Percentiles rank a stretch among this genome's conserved stretches.
Evolutionary conservation across 2,329 filamentous ascomycete genomes (phyloP).

Genomic region (Phaeoacremonium minimum): DNA sequence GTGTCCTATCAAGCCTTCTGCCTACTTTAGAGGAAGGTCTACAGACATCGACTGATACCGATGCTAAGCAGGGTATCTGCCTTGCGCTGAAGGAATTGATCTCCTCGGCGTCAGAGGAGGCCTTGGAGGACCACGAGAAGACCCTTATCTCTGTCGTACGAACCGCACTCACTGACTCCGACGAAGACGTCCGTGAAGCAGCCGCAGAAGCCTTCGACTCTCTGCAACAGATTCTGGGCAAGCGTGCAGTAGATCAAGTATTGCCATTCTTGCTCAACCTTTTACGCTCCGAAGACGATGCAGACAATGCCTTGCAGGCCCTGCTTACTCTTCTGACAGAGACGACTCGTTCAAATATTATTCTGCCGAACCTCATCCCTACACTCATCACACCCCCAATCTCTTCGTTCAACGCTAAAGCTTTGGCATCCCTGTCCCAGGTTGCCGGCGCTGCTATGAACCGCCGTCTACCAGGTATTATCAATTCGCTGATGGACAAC

Average conservation of each 20-base stretch:
- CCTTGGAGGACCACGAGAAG: conserved; percentile 91
- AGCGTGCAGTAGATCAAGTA: conserved; percentile 91
- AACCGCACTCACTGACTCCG: conserved; percentile 83
- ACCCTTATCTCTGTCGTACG: conserved; percentile 91
- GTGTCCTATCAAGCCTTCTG: conserved; percentile 80
- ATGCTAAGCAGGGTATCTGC: conserved; percentile 95
- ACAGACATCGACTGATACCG: conserved; percentile 80
- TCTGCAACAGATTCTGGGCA: conserved; percentile 88
- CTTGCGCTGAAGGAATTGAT: conserved; percentile 94
- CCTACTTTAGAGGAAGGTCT: conserved; percentile 91
- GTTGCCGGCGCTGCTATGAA: conserved; percentile 92
- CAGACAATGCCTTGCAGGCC: conserved; percentile 87
- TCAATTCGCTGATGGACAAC: conserved; percentile 93
- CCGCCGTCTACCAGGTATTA: conserved; percentile 78
- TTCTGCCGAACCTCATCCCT: conserved; percentile 91
- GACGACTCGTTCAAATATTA: conserved; percentile 89
- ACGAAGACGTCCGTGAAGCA: conserved; percentile 87
- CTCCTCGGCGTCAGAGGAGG: conserved; percentile 79
- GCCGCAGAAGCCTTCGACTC: conserved; percentile 97
- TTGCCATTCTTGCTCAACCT: conserved; percentile 87
- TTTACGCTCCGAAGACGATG: conserved; percentile 79
- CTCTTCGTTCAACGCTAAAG: conserved; percentile 89
- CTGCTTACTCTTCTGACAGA: conserved; percentile 93
- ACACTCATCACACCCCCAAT: conserved; percentile 89
- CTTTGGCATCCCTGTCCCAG: conserved; percentile 85